Conservation (phyloP, 768 basidiomycete species). For the Lactarius sanguifluus region DNA sequence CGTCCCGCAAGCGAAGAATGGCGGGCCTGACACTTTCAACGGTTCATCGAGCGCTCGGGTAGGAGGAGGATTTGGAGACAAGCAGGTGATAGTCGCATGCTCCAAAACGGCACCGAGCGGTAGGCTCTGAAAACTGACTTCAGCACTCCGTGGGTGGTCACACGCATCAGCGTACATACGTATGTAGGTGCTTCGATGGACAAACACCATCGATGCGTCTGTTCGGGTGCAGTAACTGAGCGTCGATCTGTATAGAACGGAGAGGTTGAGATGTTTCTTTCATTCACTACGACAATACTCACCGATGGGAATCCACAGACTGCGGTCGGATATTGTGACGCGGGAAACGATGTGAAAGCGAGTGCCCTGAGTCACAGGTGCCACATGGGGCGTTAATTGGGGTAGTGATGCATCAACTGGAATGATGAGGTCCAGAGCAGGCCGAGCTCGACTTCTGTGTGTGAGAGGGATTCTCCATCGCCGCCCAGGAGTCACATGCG, state of each 20-base stretch:
- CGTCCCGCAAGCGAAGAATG: slow-evolving; percentile 35
- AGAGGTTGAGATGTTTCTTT: not conserved
- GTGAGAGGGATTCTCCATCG: slow-evolving; percentile 42
- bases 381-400: not conserved
- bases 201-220: slow-evolving; percentile 51
- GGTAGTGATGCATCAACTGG: not conserved
- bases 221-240: slow-evolving; percentile 27
- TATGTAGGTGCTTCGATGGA: slow-evolving; percentile 48
- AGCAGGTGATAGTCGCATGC: slow-evolving; percentile 38
- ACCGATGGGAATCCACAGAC: slow-evolving; percentile 46
- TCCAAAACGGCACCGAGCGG: slow-evolving; percentile 38
- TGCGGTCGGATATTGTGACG: slow-evolving; percentile 45
- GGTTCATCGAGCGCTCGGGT: slow-evolving; percentile 38
- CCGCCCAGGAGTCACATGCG: slow-evolving; percentile 6
- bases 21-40: slow-evolving; percentile 38
- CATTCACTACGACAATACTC: slow-evolving; percentile 19
- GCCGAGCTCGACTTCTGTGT: slow-evolving; percentile 45
- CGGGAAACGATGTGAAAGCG: slow-evolving; percentile 51
- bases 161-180: slow-evolving; percentile 36
- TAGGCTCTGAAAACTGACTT: slow-evolving; percentile 35
- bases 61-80: slow-evolving; percentile 39
- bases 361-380: slow-evolving; percentile 32
- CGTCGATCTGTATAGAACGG: slow-evolving; percentile 37
- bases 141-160: not conserved
- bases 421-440: slow-evolving; percentile 36